Percentiles rank a stretch among this genome's conserved stretches.
Evolutionary conservation across 176 grass and related monocot species (phyloP).

Genomic region (Rhynchospora pubera): DNA sequence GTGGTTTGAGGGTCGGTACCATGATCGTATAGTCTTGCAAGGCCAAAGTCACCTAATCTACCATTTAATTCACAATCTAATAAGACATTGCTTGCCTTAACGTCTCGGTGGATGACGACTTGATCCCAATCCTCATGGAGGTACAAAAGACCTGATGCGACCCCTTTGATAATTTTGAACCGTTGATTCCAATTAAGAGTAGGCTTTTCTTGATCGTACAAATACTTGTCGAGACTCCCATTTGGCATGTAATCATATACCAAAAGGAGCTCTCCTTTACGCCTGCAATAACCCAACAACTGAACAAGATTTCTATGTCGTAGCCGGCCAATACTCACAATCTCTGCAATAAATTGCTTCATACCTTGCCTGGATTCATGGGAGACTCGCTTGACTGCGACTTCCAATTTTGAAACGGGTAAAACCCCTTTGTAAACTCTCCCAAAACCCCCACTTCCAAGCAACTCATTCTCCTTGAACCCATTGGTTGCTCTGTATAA

Average conservation of each 20-base stretch:
- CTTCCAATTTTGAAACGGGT: conserved; percentile 41
- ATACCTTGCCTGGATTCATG: conserved; percentile 66
- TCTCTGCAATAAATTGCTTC: conserved; percentile 63
- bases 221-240: conserved; percentile 49
- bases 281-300: conserved; percentile 70
- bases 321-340: conserved; percentile 57
- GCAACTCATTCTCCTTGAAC: conserved; percentile 48
- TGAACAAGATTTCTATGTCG: conserved; percentile 78
- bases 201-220: conserved; percentile 19
- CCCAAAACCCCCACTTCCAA: conserved; percentile 63
- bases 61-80: conserved; percentile 44
- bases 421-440: conserved; percentile 58
- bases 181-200: conserved; percentile 40
- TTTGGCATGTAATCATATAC: conserved; percentile 73
- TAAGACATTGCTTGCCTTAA: conserved; percentile 61
- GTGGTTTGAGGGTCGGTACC: conserved; percentile 36
- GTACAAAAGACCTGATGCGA: conserved; percentile 36
- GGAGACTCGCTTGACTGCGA: conserved; percentile 56
- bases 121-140: conserved; percentile 63
- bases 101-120: conserved; percentile 50
- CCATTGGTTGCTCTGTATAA: conserved; percentile 53
- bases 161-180: conserved; percentile 53
- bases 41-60: conserved; percentile 44
- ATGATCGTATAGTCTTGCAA: conserved; percentile 54
- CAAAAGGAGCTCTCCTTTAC: conserved; percentile 56